Evolutionary conservation across 2,329 filamentous ascomycete species (phyloP).

Genomic region (Scleromitrula shiraiana): DNA sequence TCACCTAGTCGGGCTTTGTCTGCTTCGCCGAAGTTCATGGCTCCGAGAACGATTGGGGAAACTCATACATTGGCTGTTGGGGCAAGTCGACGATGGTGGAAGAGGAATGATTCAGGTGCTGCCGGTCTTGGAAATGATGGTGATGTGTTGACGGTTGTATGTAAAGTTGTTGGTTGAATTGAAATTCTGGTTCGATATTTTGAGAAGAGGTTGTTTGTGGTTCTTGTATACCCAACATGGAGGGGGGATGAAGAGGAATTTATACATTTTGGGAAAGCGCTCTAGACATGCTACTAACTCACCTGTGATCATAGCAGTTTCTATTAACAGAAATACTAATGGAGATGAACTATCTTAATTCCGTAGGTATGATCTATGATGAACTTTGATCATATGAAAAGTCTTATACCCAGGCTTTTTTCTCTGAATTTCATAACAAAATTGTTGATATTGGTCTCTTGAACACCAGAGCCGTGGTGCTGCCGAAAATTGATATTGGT

Average conservation of each 20-base stretch:
- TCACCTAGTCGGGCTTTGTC: constrained; percentile 41
- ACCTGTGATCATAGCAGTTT: no score
- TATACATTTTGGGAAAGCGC: neutral
- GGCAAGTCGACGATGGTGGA: constrained; percentile 57
- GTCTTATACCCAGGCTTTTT: neutral
- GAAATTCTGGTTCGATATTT: neutral
- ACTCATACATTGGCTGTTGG: constrained; percentile 58
- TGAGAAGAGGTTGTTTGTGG: no score
- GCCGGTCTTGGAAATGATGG: constrained; percentile 16
- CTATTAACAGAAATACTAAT: no score
- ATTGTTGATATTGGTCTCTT: neutral
- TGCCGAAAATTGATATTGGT: neutral
- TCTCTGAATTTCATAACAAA: neutral
- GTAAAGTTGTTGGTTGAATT: neutral
- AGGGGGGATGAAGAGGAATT: neutral
- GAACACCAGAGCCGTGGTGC: neutral
- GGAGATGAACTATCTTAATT: neutral
- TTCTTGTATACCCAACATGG: neutral
- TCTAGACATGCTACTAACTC: neutral
- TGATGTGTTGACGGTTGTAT: neutral
- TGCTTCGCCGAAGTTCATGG: constrained; percentile 55
- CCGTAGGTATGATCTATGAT: neutral
- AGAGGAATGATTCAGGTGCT: constrained; percentile 49
- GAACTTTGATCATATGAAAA: neutral
- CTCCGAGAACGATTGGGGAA: constrained; percentile 56